Base-by-base conservation (phyloP, 768 basidiomycete species). In the Amanita phalloides region DNA sequence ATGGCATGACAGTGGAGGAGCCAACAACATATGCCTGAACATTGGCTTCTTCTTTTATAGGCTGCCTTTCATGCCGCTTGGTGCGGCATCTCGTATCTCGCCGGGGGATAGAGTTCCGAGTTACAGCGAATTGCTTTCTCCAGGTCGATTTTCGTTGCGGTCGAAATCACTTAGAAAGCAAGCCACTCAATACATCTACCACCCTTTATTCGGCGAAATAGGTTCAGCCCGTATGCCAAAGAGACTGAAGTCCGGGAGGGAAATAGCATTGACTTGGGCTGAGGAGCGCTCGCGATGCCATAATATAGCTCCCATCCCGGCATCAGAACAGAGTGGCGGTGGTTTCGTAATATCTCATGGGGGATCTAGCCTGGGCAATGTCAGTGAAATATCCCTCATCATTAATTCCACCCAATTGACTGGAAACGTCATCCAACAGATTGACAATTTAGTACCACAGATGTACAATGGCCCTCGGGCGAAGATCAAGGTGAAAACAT, bases 151-250 rank as follows among this genome's bases (percentile, higher is more conserved):
- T 58, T 51, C 72, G 45, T 52, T 69, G 33, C 66, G 76, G 1
- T 65, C 64, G 23, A 55, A 54, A 25, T 50, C 61, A 36, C 58
- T 69, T 28, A 61, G 65, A 55, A 57, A 58, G 33, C 70, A 71
- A 49, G 54, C 66, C 1, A 46, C 45, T 2, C 45, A 49, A 7
- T 55, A 58, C 13, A 51, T 70, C 0, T 55, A 55, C 0, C 70
- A 77, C 49, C 75, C 74, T 3, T 57, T 76, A n/a, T 67, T 73
- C 49, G 58, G 68, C 33, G 73, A 75, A 48, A 62, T 75, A 8
- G 54, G 56, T 2, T 57, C 49, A 0, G 59, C 65, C 4, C 54
- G 55, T 20, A 43, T 61, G 5, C 49, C 56, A 39, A 54, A 53
- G 3, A 59, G 57, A 1, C 33, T 65, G n/a, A 39, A 59, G 11